These are phyloP conservation scores for Nemania sp. DNA, from an alignment of 2,329 filamentous ascomycete species.

Conservation along the genomic window DNA sequence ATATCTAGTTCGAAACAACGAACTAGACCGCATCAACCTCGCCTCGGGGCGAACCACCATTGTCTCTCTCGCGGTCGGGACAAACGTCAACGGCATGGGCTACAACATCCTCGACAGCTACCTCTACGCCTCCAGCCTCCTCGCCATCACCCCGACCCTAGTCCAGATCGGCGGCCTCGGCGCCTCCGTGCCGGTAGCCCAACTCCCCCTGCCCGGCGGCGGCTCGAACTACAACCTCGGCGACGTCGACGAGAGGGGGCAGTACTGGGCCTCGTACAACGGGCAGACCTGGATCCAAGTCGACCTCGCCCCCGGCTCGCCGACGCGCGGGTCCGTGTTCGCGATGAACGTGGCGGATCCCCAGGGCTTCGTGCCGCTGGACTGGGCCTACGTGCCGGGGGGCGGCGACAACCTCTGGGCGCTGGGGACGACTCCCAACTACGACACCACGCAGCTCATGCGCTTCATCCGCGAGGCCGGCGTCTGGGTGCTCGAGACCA, in stretches of 20 bases:
- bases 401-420: not conserved
- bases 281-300: not conserved
- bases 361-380: not conserved
- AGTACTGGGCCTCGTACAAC: not conserved
- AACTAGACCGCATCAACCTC: not conserved
- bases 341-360: not conserved
- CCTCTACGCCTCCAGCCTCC: not conserved
- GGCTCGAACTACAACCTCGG: not conserved
- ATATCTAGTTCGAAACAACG: not conserved
- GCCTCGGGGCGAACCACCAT: not conserved
- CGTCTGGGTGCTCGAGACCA: not conserved
- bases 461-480: not conserved
- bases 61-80: not conserved
- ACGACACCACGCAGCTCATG: not conserved
- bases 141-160: not conserved
- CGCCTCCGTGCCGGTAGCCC: not conserved
- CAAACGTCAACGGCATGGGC: not conserved
- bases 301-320: not conserved
- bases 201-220: not conserved
- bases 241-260: not conserved
- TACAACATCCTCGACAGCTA: not conserved
- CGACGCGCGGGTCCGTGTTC: not conserved
- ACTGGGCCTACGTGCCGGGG: not conserved
- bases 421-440: not conserved
- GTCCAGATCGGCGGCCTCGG: not conserved